phyloP scores from a whole-genome alignment of 169 alveolate genomes.

The Cryptosporidium felis region DNA sequence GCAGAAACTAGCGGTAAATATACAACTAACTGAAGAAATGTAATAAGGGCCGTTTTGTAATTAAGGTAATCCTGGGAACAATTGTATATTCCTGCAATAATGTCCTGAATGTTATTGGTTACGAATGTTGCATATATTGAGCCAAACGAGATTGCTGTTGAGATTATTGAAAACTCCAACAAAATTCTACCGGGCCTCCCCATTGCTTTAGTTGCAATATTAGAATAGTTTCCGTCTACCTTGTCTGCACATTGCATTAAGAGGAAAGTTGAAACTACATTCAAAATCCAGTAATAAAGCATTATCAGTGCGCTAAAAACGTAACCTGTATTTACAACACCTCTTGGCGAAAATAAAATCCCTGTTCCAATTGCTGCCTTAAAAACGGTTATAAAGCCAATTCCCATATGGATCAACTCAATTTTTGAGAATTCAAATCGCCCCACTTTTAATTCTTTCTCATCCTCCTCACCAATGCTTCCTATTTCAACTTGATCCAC shows the following conservation, averaged over 20 bases:
- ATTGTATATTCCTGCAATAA: constrained; percentile 53
- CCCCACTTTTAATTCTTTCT: neutral
- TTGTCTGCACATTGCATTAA: constrained; percentile 51
- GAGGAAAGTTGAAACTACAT: constrained; percentile 16
- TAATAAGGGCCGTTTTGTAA: constrained; percentile 34
- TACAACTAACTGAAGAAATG: constrained; percentile 28
- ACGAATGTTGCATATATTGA: constrained; percentile 53
- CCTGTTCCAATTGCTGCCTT: constrained; percentile 72
- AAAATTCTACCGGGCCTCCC: constrained; percentile 28
- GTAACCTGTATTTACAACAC: constrained; percentile 59
- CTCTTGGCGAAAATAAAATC: constrained; percentile 62
- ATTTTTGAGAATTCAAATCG: neutral
- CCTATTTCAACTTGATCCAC: neutral
- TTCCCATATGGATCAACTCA: constrained; percentile 6
- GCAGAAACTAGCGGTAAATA: constrained; percentile 45
- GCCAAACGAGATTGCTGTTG: constrained; percentile 63
- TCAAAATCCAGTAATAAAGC: constrained; percentile 55
- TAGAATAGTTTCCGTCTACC: constrained; percentile 36
- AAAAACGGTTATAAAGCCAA: constrained; percentile 58
- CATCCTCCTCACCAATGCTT: neutral
- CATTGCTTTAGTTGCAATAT: constrained; percentile 62
- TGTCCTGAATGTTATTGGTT: constrained; percentile 60
- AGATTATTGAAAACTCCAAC: constrained; percentile 19
- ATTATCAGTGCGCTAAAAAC: constrained; percentile 33
- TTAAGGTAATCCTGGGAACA: constrained; percentile 34